Evolutionary conservation across 2,329 filamentous ascomycete genomes (phyloP).

Genomic region (Phaeosphaeria sp.): DNA sequence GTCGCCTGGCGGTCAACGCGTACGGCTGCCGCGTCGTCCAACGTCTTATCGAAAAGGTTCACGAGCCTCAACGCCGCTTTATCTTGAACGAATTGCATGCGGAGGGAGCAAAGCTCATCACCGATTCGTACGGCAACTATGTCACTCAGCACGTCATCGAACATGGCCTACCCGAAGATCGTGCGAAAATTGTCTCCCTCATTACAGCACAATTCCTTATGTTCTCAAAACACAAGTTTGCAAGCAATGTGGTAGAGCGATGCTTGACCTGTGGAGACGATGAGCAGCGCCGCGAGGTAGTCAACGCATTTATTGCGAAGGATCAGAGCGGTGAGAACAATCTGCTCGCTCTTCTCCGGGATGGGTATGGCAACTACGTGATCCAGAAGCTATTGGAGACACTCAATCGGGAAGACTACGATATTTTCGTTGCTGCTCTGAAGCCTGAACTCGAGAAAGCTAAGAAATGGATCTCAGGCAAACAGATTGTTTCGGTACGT

Average conservation of each 20-base stretch:
- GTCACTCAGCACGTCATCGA: conserved; percentile 92
- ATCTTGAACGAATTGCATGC: conserved; percentile 82
- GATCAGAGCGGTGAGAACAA: conserved; percentile 71
- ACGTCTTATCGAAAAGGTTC: conserved; percentile 84
- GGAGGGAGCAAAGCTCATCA: conserved; percentile 74
- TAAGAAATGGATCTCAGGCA: conserved; percentile 49
- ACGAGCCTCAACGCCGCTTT: conserved; percentile 70
- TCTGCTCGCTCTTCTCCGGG: conserved; percentile 81
- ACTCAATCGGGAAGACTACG: conserved; percentile 50
- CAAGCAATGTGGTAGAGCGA: conserved; percentile 96
- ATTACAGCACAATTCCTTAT: conserved; percentile 75
- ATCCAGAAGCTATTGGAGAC: conserved; percentile 81
- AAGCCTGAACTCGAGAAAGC: conserved; percentile 55
- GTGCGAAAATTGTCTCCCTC: conserved; percentile 73
- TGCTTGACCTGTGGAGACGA: conserved; percentile 77
- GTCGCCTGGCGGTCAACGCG: conserved; percentile 75
- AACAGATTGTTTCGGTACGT: conserved; percentile 53
- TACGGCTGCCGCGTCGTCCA: conserved; percentile 95
- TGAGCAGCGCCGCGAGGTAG: conserved; percentile 73
- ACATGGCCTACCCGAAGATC: conserved; percentile 76
- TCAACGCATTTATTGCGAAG: conserved; percentile 53
- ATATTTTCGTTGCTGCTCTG: conserved; percentile 49
- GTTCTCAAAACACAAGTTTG: conserved; percentile 93
- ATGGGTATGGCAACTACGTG: conserved; percentile 95
- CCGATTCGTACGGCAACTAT: conserved; percentile 94